Base-by-base conservation (phyloP, 176 grass and related monocot species). In the Triticum turgidum region DNA sequence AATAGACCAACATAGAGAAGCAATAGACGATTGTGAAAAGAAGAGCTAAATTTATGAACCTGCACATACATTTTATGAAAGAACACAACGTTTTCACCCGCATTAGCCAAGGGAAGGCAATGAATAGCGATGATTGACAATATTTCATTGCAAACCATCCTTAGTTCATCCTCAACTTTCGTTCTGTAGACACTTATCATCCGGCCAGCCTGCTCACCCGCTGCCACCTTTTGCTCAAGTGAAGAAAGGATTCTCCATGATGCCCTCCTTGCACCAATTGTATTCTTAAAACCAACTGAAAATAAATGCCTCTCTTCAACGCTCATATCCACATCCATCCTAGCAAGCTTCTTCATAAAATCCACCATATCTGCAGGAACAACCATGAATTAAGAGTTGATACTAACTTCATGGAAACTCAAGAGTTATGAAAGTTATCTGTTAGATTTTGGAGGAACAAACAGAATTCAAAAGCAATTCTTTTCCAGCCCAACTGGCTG, bases 1-100 rank as follows among this genome's bases (percentile, higher is more conserved):
- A 79, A 62, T 8, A 11, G 12, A 14, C 25, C 6, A 37, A 24
- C 18, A 30, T 15, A 86, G 41, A 71, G 73, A 76, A 37, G 27
- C n/a, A 79, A 82, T 29, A 32, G 0, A 10, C 7, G 9, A 33
- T 20, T 64, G 67, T 33, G 25, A 78, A 65, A 44, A 6, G 6
- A 86, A 81, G 7, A 27, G 1, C 70, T 38, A 27, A 72, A 78
- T 47, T 61, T 69, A 80, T 25, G 15, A 81, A 84, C 24, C 27
- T 61, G 32, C n/a, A 75, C 88, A 83, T 94, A 98, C 96, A 98
- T 94, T 89, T 95, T 98, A 89, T 92, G 92, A 84, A 95, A 95
- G 91, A 94, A 98, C 61, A 94, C 96, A 2, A 72, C 41, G 29
- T 92, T 95, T 91, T 95, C 96, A 69, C 62, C 84, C 37, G 88